Evolutionary conservation across 768 basidiomycete species (phyloP), one percentile per base, ranked within the genome.

Genomic region (Clavaria fumosa): DNA sequence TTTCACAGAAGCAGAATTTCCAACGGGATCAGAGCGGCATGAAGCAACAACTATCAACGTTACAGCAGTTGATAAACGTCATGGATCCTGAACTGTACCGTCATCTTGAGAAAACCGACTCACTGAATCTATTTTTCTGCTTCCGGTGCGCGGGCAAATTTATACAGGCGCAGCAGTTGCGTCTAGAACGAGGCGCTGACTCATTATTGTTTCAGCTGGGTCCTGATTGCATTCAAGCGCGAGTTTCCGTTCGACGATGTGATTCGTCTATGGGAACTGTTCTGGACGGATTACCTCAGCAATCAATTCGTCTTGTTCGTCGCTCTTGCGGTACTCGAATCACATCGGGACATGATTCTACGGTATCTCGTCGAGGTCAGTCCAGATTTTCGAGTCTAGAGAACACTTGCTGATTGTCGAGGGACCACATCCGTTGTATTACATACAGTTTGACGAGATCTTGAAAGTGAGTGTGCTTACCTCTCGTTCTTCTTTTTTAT

Each of bases 71-170:
- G 10, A 82, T 97, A 27, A 70, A 72, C 23, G 69, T 91, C 22
- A 93, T 97, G 86, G 95, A 99, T 51, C 90, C 91, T 1, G 86
- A 96, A 50, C 58, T 99, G 15, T 95, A 91, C 54, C 74, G 79
- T 30, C 91, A 97, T 58, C 57, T 96, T 38, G 66, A 88, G 75
- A 97, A 70, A 75, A 83, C 77, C 1, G 91, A 91, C 43, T 79
- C 73, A 1, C 65, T 97, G 43, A 96, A 97, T 56, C 56, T 97
- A 20, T 97, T 97, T 66, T 96, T 96, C 66, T 96, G 90, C 57
- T 99, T 96, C 72, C 75, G 93, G 74, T 91, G 63, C 49, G 71
- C 53, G 14, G n/a, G n/a, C n/a, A n/a, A n/a, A n/a, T 33, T n/a
- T 22, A 31, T 19, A 9, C 3, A 1, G 32, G 4, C n/a, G 28